phyloP scores from a whole-genome alignment of 495 filamentous ascomycete species.

The Lasiosphaeria hispida region DNA sequence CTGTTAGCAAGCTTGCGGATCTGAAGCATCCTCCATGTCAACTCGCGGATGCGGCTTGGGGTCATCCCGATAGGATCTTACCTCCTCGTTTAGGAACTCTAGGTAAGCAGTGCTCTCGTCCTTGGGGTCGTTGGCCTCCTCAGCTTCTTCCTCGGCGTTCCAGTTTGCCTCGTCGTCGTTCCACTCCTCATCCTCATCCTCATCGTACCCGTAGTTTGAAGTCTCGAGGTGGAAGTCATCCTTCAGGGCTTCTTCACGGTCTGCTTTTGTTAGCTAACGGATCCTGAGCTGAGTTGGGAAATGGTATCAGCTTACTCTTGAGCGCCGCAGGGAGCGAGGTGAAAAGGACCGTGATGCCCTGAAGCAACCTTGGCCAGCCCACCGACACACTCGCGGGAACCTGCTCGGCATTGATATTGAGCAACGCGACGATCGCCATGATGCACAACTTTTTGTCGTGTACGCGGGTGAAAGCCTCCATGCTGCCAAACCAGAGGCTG shows the following conservation, averaged over 20 bases:
- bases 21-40: constrained; percentile 15
- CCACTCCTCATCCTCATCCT: constrained; percentile 79
- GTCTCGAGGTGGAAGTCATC: constrained; percentile 76
- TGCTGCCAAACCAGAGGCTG: constrained; percentile 94
- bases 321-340: constrained; percentile 83
- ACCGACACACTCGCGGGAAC: constrained; percentile 86
- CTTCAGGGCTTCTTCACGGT: constrained; percentile 88
- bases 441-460: constrained; percentile 99
- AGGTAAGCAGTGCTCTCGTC: constrained; percentile 94
- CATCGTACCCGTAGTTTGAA: constrained; percentile 70
- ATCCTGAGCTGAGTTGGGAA: not conserved
- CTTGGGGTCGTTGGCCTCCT: constrained; percentile 61
- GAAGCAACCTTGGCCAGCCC: constrained; percentile 92
- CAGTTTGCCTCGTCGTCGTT: constrained; percentile 65
- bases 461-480: constrained; percentile 87
- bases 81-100: constrained; percentile 92
- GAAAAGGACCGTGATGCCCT: constrained; percentile 86
- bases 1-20: constrained; percentile 33
- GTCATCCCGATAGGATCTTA: constrained; percentile 29
- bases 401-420: constrained; percentile 71
- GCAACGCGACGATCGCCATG: constrained; percentile 80
- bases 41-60: constrained; percentile 2
- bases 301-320: constrained; percentile 58
- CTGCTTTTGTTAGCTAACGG: constrained; percentile 36
- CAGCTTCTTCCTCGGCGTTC: constrained; percentile 49